Evolutionary conservation across 1,284 basidiomycete genomes (phyloP), one percentile per base, ranked within the genome.

Genomic region (Ustilago cynodontis): DNA sequence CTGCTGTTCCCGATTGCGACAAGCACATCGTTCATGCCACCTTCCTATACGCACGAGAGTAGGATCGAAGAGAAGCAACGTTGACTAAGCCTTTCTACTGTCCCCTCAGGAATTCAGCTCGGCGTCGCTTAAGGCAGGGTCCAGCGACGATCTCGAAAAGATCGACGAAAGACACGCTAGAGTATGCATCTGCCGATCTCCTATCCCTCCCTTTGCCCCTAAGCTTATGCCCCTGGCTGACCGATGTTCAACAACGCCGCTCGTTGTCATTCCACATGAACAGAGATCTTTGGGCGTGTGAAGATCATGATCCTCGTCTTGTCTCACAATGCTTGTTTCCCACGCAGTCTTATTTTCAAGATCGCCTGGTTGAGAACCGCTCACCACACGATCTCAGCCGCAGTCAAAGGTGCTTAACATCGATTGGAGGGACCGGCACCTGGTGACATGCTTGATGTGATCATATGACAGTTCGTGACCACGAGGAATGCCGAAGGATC

Each of bases 131-230:
- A 5, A 43, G 41, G 41, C 41, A 49, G 24, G 47, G 47, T 49
- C 47, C 47, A 49, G 47, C 28, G 24, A 13, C 47, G 47, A 49
- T 49, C 24, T 11, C 14, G 8, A 13, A 13, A 1, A 49, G 47
- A 49, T 49, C 47, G 47, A 49, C 47, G 11, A 33, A 5, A 33
- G 31, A 33, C 31, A 33, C 31, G 31, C 31, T 11, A n/a, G n/a
- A n/a, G n/a, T n/a, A 33, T 33, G 47, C 47, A 28, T 49, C 47
- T 28, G 47, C 24, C 47, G 47, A 49, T 49, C 47, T 24, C 24
- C 14, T 14, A 13, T 22, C 26, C 24, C 14, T 28, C 7, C 7
- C 24, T 9, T 28, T 6, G 14, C 22, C 47, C 22, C 14, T 28
- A 49, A 26, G 24, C 47, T 26, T 43, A 43, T 43, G 41, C 41